Conservation (phyloP, 352 stramenopile genomes). For the Phytophthora citrophthora region DNA sequence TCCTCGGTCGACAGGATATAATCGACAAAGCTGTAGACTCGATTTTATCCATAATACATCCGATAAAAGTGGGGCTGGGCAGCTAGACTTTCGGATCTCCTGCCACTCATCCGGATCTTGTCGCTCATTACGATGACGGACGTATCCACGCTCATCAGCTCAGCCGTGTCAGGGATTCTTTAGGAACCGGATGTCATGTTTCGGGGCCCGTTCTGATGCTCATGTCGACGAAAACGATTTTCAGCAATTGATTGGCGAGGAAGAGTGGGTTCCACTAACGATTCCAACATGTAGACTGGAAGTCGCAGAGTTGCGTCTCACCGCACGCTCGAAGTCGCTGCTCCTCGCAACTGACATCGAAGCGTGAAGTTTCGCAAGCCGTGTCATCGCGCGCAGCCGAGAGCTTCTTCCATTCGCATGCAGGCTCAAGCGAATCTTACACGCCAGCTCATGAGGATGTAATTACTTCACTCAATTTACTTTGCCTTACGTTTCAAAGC, state of each 20-base stretch:
- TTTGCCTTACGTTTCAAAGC: too few species aligned
- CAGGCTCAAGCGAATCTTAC: background rate
- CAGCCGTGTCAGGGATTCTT: slow-evolving; percentile 8
- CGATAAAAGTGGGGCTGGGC: too few species aligned
- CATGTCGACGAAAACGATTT: slow-evolving; percentile 25
- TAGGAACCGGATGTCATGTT: slow-evolving; percentile 6
- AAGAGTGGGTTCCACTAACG: slow-evolving; percentile 3
- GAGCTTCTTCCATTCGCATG: background rate
- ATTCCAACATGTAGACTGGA: background rate
- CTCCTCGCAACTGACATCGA: background rate
- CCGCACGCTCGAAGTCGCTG: background rate
- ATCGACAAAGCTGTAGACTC: too few species aligned
- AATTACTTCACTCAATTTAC: too few species aligned
- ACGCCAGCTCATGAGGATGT: too few species aligned
- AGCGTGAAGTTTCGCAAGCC: slow-evolving; percentile 1
- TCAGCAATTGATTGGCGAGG: slow-evolving; percentile 16
- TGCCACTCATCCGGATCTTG: background rate
- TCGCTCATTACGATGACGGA: background rate
- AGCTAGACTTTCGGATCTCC: background rate
- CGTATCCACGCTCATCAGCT: slow-evolving; percentile 6
- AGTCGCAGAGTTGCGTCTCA: background rate
- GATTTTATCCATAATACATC: too few species aligned
- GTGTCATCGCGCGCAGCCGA: background rate
- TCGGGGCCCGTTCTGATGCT: background rate
- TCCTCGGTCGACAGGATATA: background rate